Base-by-base conservation (phyloP, 1,284 basidiomycete genomes). In the Vanrija sp. region DNA sequence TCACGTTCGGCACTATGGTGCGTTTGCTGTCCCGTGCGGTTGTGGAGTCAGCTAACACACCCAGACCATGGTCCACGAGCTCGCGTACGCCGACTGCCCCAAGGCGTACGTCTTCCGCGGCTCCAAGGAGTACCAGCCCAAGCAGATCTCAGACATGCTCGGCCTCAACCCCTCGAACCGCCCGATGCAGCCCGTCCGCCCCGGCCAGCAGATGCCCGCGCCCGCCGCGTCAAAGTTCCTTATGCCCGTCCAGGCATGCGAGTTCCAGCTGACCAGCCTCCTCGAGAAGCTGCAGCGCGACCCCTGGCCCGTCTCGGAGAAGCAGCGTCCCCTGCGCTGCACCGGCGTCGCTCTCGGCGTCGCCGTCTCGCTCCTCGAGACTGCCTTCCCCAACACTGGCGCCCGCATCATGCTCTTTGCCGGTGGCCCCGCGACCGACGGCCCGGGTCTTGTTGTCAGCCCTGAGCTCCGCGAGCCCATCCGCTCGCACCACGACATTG, bases 21-120 rank as follows among this genome's bases (percentile, higher is more conserved):
- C 7, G 28, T 28, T 65, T 18, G 19, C 16, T 18, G 15, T 6
- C 26, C 12, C 3, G 7, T 18, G 19, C 10, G 12, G n/a, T n/a
- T 8, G 12, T 3, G 10, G 9, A 3, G 12, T 6, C 28, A 23
- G 25, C 47, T 54, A 10, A 54, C 49, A 44, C 15, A 7, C 34
- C 8, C 64, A 95, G 91, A 85, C 95, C 7, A 94, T 97, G 87
- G 93, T 99, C 1, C 95, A 99, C 77, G 96, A 99, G 79, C 88
- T 98, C 49, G 93, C 94, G 29, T 98, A 97, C 72, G 85, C 87
- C 2, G 89, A 94, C 72, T 98, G 94, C 80, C 91, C 86, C 78
- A 98, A 98, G 78, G 94, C 93, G 6, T 98, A 95, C 76, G 95
- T 98, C 60, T 99, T 99, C 86, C 88, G 95, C 38, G 96, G 96